These are phyloP conservation scores for Pseudogymnoascus sp. DNA, from an alignment of 2,329 filamentous ascomycete species.

Conservation along the genomic window DNA sequence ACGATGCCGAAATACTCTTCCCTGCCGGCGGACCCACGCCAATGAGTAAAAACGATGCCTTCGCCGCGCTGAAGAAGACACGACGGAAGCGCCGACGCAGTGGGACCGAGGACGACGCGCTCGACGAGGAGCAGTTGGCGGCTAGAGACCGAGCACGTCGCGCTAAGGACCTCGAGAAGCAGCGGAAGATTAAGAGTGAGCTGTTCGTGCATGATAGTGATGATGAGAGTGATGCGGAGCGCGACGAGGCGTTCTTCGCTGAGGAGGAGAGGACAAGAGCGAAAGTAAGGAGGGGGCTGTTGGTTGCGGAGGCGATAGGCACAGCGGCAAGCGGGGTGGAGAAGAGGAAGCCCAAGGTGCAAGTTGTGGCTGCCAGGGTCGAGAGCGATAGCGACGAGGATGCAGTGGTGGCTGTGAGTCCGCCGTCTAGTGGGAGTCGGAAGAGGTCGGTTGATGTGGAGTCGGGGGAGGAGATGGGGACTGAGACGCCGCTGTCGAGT, in stretches of 20 bases:
- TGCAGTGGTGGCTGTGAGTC: background rate
- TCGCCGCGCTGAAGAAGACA: constrained; percentile 52
- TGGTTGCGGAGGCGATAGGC: constrained; percentile 38
- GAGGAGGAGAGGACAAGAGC: constrained; percentile 58
- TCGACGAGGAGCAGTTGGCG: constrained; percentile 56
- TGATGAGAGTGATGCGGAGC: constrained; percentile 77
- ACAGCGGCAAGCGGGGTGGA: constrained; percentile 40
- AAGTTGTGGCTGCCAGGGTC: constrained; percentile 30
- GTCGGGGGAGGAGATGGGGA: background rate
- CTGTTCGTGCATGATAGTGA: constrained; percentile 76
- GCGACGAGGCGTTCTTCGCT: constrained; percentile 67
- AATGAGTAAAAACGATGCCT: constrained; percentile 44
- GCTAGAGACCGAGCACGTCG: constrained; percentile 50
- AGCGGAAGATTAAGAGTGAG: constrained; percentile 73
- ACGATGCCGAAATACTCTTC: constrained; percentile 53
- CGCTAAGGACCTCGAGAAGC: constrained; percentile 67
- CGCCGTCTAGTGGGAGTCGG: background rate
- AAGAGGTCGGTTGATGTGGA: background rate
- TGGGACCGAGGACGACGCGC: constrained; percentile 35
- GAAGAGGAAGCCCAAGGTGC: constrained; percentile 46
- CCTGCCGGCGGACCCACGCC: constrained; percentile 58
- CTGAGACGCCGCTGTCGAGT: background rate
- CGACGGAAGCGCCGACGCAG: constrained; percentile 36
- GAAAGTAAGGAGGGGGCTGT: constrained; percentile 20
- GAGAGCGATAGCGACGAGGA: background rate